phyloP scores from a whole-genome alignment of 805 yeast genomes.

The Kazachstania taianensis region DNA sequence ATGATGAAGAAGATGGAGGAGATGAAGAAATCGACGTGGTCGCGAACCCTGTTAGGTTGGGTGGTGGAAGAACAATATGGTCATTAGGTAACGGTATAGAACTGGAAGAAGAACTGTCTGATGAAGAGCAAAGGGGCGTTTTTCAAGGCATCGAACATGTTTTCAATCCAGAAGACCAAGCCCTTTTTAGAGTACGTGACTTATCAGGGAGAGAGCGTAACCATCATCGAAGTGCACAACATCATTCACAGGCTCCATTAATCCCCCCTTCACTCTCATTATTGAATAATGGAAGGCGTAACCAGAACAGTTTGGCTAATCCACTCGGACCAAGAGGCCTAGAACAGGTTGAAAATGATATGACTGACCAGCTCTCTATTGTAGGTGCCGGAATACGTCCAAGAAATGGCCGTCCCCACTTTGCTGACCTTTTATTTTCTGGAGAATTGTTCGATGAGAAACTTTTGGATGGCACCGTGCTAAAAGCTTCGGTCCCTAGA shows the following conservation, averaged over 20 bases:
- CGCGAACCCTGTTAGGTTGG: constrained; percentile 6
- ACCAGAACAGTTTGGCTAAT: constrained; percentile 23
- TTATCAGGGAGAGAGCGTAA: constrained; percentile 8
- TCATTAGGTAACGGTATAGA: constrained; percentile 22
- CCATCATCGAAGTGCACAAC: constrained; percentile 16
- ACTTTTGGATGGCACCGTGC: constrained; percentile 23
- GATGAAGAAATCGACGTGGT: constrained; percentile 19
- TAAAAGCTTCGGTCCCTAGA: constrained; percentile 48
- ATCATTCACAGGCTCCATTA: constrained; percentile 15
- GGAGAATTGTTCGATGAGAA: constrained; percentile 27
- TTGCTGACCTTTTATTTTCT: constrained; percentile 23
- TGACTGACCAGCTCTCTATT: constrained; percentile 19
- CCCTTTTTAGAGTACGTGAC: constrained; percentile 22
- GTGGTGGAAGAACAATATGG: constrained; percentile 14
- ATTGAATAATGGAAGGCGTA: constrained; percentile 20
- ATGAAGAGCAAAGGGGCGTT: constrained; percentile 24
- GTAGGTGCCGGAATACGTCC: constrained; percentile 20
- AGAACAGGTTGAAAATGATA: constrained; percentile 27
- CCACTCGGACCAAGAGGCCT: constrained; percentile 28
- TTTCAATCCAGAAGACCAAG: constrained; percentile 20
- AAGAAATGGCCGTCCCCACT: constrained; percentile 19
- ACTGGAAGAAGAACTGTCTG: constrained; percentile 22
- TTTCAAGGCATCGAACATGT: constrained; percentile 29
- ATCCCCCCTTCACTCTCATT: constrained; percentile 24
- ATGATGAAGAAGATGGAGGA: constrained; percentile 26